phyloP scores from a whole-genome alignment of 164 flowering plant species.

The Vitis rupestris region DNA sequence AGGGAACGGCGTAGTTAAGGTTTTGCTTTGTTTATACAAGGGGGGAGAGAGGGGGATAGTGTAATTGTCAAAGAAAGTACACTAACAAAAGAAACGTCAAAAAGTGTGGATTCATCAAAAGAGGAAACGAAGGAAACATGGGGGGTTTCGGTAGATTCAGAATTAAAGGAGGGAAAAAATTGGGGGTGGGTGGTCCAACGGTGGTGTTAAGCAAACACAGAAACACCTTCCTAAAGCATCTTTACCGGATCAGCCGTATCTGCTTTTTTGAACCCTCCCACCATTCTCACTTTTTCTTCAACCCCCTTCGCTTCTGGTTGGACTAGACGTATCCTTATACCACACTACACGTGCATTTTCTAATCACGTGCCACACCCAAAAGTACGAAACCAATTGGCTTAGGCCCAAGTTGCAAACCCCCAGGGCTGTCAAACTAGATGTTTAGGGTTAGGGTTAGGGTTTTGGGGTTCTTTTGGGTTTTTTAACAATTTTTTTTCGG shows the following conservation, averaged over 20 bases:
- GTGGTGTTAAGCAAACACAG: constrained; percentile 21
- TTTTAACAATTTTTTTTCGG: not conserved
- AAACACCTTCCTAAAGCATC: constrained; percentile 19
- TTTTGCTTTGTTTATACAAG: too few species aligned
- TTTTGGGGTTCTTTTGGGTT: constrained; percentile 2
- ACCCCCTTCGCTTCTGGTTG: not conserved
- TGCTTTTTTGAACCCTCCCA: constrained; percentile 21
- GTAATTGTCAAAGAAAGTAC: too few species aligned
- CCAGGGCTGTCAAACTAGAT: too few species aligned
- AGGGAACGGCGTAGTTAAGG: too few species aligned
- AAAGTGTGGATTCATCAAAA: too few species aligned
- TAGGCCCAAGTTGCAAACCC: too few species aligned
- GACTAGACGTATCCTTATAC: constrained; percentile 3
- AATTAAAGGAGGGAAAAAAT: too few species aligned
- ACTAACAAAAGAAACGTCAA: too few species aligned
- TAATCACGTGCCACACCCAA: constrained; percentile 30
- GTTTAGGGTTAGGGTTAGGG: constrained; percentile 18
- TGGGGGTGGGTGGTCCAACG: constrained; percentile 10
- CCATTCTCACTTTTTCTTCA: not conserved
- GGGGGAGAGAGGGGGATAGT: too few species aligned
- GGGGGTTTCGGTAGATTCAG: too few species aligned
- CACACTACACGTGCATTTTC: constrained; percentile 29
- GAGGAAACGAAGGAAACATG: too few species aligned
- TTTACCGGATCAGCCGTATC: constrained; percentile 35
- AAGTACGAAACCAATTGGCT: constrained; percentile 6